Percentiles rank a stretch among this genome's conserved stretches.
Conservation (phyloP, 441 rosid genomes). For the Adansonia grandidieri region DNA sequence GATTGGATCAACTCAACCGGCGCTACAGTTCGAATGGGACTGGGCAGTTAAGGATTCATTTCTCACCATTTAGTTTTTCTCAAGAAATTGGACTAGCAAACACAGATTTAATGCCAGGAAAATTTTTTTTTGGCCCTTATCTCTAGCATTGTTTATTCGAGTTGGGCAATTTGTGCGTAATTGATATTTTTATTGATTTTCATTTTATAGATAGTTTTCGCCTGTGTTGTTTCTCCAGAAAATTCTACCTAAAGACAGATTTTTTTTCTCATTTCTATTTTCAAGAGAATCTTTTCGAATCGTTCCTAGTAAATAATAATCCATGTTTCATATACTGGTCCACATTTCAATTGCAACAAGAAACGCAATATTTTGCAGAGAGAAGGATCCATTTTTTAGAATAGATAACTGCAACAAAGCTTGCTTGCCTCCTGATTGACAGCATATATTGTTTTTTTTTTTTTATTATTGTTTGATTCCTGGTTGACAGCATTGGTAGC, state of each 20-base stretch:
- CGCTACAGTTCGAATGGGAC: constrained; percentile 48
- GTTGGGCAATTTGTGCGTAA: background rate
- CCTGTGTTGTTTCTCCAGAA: no score
- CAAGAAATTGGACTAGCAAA: background rate
- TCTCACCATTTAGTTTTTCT: background rate
- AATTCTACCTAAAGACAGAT: background rate
- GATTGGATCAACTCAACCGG: constrained; percentile 52
- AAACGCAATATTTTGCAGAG: no score
- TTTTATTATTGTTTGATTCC: background rate
- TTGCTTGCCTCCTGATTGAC: background rate
- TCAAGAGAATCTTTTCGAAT: no score
- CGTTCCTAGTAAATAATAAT: background rate
- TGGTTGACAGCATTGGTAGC: background rate
- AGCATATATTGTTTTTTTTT: background rate
- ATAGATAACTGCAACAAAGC: background rate
- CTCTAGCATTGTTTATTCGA: background rate
- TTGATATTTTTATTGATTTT: background rate
- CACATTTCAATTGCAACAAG: no score
- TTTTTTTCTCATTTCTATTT: background rate
- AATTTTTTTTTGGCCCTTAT: background rate
- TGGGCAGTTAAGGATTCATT: constrained; percentile 21
- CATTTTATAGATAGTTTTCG: background rate
- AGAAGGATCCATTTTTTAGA: background rate
- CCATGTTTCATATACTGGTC: background rate
- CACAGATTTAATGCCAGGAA: background rate